A percentile compares a stretch with the other conserved stretches of the same genome.
Conservation (phyloP, 2,329 filamentous ascomycete species). For the Lecanicillium sp. region DNA sequence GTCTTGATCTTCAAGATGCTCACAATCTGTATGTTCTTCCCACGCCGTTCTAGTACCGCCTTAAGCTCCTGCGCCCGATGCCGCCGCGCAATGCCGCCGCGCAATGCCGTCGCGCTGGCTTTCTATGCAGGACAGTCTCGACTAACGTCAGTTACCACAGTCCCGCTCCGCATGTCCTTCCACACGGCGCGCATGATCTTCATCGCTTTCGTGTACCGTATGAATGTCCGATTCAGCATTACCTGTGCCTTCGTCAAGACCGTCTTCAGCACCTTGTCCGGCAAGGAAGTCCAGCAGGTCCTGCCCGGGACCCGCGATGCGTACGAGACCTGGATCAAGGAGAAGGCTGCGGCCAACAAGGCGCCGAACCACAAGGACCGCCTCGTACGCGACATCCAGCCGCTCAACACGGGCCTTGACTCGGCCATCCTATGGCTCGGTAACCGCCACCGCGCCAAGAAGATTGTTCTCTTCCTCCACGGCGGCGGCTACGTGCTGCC, state of each 20-base stretch:
- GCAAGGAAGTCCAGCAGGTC: constrained; percentile 16
- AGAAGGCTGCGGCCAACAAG: constrained; percentile 10
- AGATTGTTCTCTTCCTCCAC: constrained; percentile 21
- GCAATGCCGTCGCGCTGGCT: too few relatives aligned
- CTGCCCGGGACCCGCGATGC: constrained; percentile 11
- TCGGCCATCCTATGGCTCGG: constrained; percentile 20
- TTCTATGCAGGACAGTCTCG: too few relatives aligned
- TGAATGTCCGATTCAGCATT: constrained; percentile 11
- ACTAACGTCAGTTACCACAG: constrained; percentile 3
- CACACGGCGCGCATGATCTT: constrained; percentile 9
- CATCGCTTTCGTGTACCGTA: constrained; percentile 12
- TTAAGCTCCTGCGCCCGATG: too few relatives aligned
- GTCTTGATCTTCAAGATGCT: constrained; percentile 9
- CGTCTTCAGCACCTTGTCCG: constrained; percentile 13
- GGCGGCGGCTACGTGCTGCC: constrained; percentile 20
- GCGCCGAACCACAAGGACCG: constrained; percentile 9
- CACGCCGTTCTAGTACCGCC: background rate
- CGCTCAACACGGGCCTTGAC: constrained; percentile 9
- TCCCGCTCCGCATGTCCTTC: constrained; percentile 9
- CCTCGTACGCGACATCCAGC: constrained; percentile 13
- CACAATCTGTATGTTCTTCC: constrained; percentile 10
- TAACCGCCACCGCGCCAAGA: constrained; percentile 16
- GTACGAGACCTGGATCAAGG: constrained; percentile 16
- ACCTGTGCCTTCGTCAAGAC: constrained; percentile 12
- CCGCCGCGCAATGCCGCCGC: too few relatives aligned